Conservation (phyloP, 371 early-diverging fungal genomes). For the Haplosporangium sp. region DNA sequence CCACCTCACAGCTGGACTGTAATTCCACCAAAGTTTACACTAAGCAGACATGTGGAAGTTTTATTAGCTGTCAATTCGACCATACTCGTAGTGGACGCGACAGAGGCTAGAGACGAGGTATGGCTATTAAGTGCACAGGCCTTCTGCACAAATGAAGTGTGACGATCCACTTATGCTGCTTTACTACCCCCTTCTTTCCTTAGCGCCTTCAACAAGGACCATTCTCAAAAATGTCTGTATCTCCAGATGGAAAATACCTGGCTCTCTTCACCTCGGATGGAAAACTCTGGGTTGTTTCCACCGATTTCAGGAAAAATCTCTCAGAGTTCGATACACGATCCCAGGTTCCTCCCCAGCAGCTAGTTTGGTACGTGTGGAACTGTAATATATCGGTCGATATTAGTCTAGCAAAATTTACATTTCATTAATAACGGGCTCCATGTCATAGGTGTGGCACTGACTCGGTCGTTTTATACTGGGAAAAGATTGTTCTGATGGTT, state of each 20-base stretch:
- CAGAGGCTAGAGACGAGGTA: conserved; percentile 88
- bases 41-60: conserved; percentile 92
- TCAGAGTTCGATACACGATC: conserved; percentile 86
- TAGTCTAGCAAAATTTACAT: too few relatives aligned
- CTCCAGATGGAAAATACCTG: conserved; percentile 93
- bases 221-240: conserved; percentile 86
- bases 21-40: conserved; percentile 88
- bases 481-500: conserved; percentile 84
- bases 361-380: conserved; percentile 78
- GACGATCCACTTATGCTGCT: not conserved
- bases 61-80: conserved; percentile 83
- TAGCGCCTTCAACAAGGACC: conserved; percentile 91
- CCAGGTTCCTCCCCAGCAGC: conserved; percentile 76
- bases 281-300: conserved; percentile 92
- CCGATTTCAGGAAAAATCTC: conserved; percentile 93
- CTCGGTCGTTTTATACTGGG: conserved; percentile 90
- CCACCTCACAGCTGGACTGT: conserved; percentile 89
- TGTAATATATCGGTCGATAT: not conserved
- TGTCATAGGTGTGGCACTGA: conserved; percentile 93
- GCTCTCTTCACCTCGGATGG: conserved; percentile 87
- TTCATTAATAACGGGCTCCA: too few relatives aligned
- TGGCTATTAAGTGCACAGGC: not conserved
- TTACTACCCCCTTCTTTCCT: not conserved
- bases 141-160: not conserved
- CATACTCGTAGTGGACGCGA: conserved; percentile 84